phyloP scores from a whole-genome alignment of 192 early-diverging fungal genomes.

The Entophlyctis helioformis region DNA sequence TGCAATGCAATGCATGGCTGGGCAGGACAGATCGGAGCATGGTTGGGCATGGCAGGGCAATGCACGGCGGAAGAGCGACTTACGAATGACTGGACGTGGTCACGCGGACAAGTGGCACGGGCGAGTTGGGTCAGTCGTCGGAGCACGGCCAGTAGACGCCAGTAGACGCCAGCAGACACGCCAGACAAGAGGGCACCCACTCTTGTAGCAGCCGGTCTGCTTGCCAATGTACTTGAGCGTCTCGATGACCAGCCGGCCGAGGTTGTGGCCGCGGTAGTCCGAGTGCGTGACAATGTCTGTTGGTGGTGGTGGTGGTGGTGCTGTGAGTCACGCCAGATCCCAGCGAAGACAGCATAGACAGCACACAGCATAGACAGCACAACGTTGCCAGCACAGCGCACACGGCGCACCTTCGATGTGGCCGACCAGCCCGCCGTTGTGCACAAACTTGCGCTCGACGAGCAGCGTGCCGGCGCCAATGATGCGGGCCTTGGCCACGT shows the following conservation, averaged over 20 bases:
- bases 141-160: too few species aligned
- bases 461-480: constrained; percentile 80
- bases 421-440: constrained; percentile 69
- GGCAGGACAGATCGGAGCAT: too few species aligned
- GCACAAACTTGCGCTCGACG: constrained; percentile 85
- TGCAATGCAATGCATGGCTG: too few species aligned
- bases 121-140: too few species aligned
- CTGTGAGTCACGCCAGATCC: constrained; percentile 53
- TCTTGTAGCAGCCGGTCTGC: constrained; percentile 83
- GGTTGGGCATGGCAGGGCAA: too few species aligned
- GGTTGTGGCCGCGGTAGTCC: constrained; percentile 38
- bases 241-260: constrained; percentile 63
- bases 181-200: too few species aligned
- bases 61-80: too few species aligned
- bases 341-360: constrained; percentile 61
- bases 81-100: too few species aligned
- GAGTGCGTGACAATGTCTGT: constrained; percentile 34
- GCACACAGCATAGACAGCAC: constrained; percentile 14
- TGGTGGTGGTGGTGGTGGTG: constrained; percentile 5
- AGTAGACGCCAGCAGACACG: too few species aligned
- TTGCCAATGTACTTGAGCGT: constrained; percentile 67
- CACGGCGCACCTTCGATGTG: constrained; percentile 89
- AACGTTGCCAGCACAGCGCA: background rate
- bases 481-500: constrained; percentile 44
- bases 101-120: too few species aligned